phyloP scores from a whole-genome alignment of 2,329 filamentous ascomycete species.

The Epichloe sylvatica region DNA sequence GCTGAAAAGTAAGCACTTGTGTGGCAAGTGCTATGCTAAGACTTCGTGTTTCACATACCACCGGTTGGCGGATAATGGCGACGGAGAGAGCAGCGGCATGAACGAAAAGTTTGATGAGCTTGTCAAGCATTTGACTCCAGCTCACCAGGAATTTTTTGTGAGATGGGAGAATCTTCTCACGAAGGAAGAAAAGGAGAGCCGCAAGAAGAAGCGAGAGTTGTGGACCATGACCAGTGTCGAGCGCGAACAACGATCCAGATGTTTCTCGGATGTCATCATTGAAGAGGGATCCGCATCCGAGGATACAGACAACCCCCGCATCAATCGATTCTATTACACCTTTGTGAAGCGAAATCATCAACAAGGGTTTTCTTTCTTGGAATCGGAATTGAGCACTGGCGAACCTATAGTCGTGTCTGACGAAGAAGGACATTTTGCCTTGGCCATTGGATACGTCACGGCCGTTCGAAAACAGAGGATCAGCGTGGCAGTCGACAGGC shows the following conservation, averaged over 20 bases:
- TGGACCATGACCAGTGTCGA: slow-evolving; percentile 93
- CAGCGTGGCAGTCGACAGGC: slow-evolving; percentile 78
- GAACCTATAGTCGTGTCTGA: slow-evolving; percentile 96
- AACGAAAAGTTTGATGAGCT: slow-evolving; percentile 70
- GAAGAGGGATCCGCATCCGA: slow-evolving; percentile 62
- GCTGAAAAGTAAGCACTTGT: slow-evolving; percentile 68
- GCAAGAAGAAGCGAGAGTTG: slow-evolving; percentile 75
- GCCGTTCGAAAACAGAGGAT: slow-evolving; percentile 62
- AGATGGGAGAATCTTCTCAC: slow-evolving; percentile 92
- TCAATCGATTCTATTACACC: slow-evolving; percentile 81
- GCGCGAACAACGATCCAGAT: slow-evolving; percentile 75
- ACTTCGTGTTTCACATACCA: slow-evolving; percentile 87
- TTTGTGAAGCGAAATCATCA: slow-evolving; percentile 56
- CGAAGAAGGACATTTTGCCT: slow-evolving; percentile 84
- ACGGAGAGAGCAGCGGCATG: slow-evolving; percentile 68
- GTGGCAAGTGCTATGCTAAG: slow-evolving; percentile 81
- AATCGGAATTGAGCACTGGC: slow-evolving; percentile 74
- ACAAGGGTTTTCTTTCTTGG: slow-evolving; percentile 66
- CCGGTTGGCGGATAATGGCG: slow-evolving; percentile 72
- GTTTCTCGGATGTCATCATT: slow-evolving; percentile 78
- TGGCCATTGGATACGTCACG: slow-evolving; percentile 83
- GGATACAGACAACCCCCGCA: slow-evolving; percentile 58
- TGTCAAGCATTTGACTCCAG: slow-evolving; percentile 60
- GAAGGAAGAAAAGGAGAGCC: slow-evolving; percentile 82
- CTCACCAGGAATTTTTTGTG: slow-evolving; percentile 65